Evolutionary conservation across 1,139 yeast genomes (phyloP).

Genomic region (Blastobotrys raffinosifermentans): DNA sequence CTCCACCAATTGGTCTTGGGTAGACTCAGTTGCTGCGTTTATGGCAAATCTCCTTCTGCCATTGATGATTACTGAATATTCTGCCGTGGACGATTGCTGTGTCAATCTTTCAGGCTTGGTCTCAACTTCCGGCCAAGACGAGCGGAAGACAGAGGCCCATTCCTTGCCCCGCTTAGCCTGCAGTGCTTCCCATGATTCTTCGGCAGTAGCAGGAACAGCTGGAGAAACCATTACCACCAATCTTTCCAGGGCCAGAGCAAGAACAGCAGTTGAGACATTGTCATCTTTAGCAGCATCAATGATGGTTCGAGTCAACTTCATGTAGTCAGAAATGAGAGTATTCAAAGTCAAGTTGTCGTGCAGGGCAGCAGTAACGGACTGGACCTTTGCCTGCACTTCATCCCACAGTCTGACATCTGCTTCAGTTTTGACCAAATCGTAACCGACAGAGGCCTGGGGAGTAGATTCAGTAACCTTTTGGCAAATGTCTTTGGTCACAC

Average conservation of each 20-base stretch:
- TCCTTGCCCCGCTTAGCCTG: slow-evolving; percentile 28
- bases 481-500: slow-evolving; percentile 19
- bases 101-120: slow-evolving; percentile 10
- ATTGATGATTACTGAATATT: slow-evolving; percentile 47
- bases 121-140: slow-evolving; percentile 28
- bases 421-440: slow-evolving; percentile 17
- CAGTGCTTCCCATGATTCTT: slow-evolving; percentile 70
- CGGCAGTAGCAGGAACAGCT: slow-evolving; percentile 73
- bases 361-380: slow-evolving; percentile 53
- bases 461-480: slow-evolving; percentile 7
- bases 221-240: slow-evolving; percentile 61
- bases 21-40: slow-evolving; percentile 36
- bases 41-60: slow-evolving; percentile 54
- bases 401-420: slow-evolving; percentile 55
- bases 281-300: slow-evolving; percentile 36
- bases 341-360: slow-evolving; percentile 60
- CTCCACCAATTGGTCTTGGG: slow-evolving; percentile 32
- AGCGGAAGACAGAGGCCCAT: slow-evolving; percentile 50
- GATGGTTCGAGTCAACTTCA: slow-evolving; percentile 70
- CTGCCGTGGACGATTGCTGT: slow-evolving; percentile 12
- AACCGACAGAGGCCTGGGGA: neutral
- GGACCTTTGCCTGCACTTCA: slow-evolving; percentile 45
- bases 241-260: slow-evolving; percentile 44
- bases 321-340: slow-evolving; percentile 81
- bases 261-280: slow-evolving; percentile 32